Base-by-base conservation (phyloP, 345 rosid genomes). In the Ailanthus altissimus region DNA sequence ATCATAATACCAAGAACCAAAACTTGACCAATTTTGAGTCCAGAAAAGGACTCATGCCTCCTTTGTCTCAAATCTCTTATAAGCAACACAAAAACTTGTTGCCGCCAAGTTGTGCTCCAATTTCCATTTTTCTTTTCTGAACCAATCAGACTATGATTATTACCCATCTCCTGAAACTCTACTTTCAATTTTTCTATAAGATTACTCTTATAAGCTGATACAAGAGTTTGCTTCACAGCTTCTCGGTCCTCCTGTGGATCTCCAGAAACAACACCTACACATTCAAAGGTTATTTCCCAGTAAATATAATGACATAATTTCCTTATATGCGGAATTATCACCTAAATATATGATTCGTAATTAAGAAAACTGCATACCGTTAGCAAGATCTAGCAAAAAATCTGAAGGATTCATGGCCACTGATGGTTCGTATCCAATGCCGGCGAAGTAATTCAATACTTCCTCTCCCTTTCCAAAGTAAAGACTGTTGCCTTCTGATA, bases 41-140 rank as follows among this genome's bases (percentile, higher is more conserved):
- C 43, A 25, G 89, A 81, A 85, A 90, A 84, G 5, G 83, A 78
- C 9, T 83, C 81, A 23, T 89, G 77, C 54, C 77, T 86, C 78
- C 90, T 82, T 75, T 86, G 87, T 71, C 85, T 88, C 15, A 90
- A n/a, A 43, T 88, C 90, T 70, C 92, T 86, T 53, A 57, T 54
- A 2, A 85, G 63, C 79, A 90, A 73, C 36, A 81, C 78, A 2
- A 73, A 70, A 46, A 89, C 86, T 65, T 90, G 88, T 75, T 90
- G 90, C 89, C 86, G 83, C 92, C 94, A 90, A 11, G 85, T 85
- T 3, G 90, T 86, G 5, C 85, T 57, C 90, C 92, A 86, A 15
- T 67, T 45, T 0, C 50, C 74, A 4, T 70, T 40, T n/a, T 79
- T 70, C 54, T 73, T 78, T 6, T 56, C 77, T 23, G 66, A 58